Percentiles rank a stretch among this genome's conserved stretches.
Evolutionary conservation across 2,329 filamentous ascomycete species (phyloP).

Genomic region (Botrytis sinoallii): DNA sequence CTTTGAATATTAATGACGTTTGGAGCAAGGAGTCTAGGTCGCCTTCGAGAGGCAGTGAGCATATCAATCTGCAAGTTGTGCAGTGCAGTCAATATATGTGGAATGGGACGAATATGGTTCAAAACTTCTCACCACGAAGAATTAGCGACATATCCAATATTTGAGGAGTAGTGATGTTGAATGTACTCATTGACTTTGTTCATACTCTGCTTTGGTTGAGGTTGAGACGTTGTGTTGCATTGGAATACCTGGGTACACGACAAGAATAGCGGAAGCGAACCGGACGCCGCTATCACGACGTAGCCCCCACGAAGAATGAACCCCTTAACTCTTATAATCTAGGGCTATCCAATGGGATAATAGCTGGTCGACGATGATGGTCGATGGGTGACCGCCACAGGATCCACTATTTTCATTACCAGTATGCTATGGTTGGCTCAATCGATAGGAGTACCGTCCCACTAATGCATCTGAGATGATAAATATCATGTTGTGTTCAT

Average conservation of each 20-base stretch:
- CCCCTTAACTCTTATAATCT: background rate
- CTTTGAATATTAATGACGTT: background rate
- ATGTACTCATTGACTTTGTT: background rate
- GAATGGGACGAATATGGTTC: background rate
- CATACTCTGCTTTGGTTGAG: conserved; percentile 5
- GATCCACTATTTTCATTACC: background rate
- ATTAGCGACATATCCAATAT: background rate
- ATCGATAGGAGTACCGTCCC: background rate
- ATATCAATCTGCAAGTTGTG: background rate
- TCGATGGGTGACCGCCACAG: conserved; percentile 3
- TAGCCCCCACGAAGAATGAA: conserved; percentile 1
- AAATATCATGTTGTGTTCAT: background rate
- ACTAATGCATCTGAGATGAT: conserved; percentile 2
- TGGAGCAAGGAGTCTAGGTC: background rate
- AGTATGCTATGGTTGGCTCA: background rate
- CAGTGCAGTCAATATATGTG: background rate
- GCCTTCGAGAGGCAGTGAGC: background rate
- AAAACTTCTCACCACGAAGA: background rate
- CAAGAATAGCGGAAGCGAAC: background rate
- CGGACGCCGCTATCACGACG: background rate
- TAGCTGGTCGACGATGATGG: background rate
- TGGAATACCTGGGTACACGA: background rate
- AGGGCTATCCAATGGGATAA: background rate
- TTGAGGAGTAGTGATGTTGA: background rate
- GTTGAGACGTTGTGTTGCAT: conserved; percentile 10